Evolutionary conservation across 371 early-diverging fungal genomes (phyloP).

Genomic region (Actinomortierella wolfii): DNA sequence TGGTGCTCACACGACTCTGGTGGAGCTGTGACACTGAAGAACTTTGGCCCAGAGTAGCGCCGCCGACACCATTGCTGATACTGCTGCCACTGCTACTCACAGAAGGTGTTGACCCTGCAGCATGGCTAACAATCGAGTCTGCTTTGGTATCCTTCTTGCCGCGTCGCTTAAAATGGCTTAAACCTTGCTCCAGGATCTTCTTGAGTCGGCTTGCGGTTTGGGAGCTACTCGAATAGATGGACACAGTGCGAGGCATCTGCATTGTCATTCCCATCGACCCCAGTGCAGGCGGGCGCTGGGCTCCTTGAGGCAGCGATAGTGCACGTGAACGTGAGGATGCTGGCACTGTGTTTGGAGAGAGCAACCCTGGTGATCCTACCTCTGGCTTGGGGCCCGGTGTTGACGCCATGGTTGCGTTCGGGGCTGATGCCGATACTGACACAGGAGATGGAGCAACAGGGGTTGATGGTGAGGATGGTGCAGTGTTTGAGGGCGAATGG

Average conservation of each 20-base stretch:
- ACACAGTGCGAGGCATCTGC: conserved; percentile 38
- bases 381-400: not conserved
- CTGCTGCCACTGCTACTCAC: no score
- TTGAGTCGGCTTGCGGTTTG: conserved; percentile 36
- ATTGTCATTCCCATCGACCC: not conserved
- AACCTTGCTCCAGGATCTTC: conserved; percentile 36
- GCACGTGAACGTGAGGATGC: conserved; percentile 24
- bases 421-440: not conserved
- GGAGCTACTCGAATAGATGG: conserved; percentile 44
- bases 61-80: no score
- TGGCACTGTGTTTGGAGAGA: conserved; percentile 11
- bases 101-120: no score
- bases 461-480: no score
- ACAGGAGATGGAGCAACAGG: not conserved
- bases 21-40: no score
- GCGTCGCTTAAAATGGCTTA: conserved; percentile 29
- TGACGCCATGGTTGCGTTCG: not conserved
- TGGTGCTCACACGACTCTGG: no score
- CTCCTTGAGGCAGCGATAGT: conserved; percentile 24
- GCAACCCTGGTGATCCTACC: conserved; percentile 4
- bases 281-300: conserved; percentile 17
- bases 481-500: no score
- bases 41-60: no score
- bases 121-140: no score
- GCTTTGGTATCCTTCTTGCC: no score